phyloP scores from a whole-genome alignment of 768 basidiomycete species.

The Leucogyrophana mollusca region DNA sequence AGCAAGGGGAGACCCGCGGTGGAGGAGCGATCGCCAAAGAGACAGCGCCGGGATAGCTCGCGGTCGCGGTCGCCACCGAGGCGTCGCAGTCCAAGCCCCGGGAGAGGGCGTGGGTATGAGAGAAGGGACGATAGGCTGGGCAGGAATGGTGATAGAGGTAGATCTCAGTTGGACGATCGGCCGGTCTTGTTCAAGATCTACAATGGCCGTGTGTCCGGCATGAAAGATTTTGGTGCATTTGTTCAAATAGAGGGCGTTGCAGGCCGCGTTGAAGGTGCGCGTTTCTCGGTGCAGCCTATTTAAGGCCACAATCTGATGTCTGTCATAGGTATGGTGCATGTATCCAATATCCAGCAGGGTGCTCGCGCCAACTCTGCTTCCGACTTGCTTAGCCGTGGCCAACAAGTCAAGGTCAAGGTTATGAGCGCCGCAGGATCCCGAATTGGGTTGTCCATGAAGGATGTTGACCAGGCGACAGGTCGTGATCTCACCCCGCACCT shows the following conservation, averaged over 20 bases:
- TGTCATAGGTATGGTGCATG: conserved; percentile 90
- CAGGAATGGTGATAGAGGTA: conserved; percentile 36
- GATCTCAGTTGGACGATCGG: conserved; percentile 60
- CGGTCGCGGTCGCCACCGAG: conserved; percentile 44
- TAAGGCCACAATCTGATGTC: not conserved
- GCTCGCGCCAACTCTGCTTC: conserved; percentile 83
- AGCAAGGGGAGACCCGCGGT: conserved; percentile 38
- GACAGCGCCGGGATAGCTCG: conserved; percentile 53
- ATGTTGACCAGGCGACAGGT: conserved; percentile 90
- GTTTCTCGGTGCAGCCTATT: not conserved
- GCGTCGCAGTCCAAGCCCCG: conserved; percentile 58
- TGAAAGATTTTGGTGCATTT: conserved; percentile 97
- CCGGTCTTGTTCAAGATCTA: conserved; percentile 96
- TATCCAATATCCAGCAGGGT: conserved; percentile 86
- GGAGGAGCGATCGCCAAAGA: conserved; percentile 53
- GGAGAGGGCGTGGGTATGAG: conserved; percentile 50
- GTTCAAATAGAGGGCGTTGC: conserved; percentile 83
- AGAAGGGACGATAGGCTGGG: conserved; percentile 40
- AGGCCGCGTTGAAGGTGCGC: conserved; percentile 86
- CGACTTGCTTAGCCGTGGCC: conserved; percentile 83
- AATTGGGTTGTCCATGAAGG: conserved; percentile 93
- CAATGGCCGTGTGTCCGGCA: conserved; percentile 74
- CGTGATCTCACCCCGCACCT: conserved; percentile 93
- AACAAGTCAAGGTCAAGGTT: conserved; percentile 92
- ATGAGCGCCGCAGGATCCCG: conserved; percentile 86